A percentile compares a stretch with the other conserved stretches of the same genome.
Evolutionary conservation across 805 yeast genomes (phyloP).

Genomic region (Clavispora carvajalis): DNA sequence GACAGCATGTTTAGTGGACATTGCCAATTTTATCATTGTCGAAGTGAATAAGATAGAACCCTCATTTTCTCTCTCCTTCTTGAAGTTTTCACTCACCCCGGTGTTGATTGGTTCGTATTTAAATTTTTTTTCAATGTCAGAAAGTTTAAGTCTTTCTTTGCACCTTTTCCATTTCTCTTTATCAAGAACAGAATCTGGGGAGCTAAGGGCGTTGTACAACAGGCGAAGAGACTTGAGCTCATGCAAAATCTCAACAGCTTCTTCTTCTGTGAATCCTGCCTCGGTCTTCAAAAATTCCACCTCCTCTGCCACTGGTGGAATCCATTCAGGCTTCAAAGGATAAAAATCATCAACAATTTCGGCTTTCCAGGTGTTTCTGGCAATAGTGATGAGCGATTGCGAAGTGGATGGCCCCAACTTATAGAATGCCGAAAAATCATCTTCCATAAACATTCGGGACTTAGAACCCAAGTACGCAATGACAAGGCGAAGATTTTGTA

Average conservation of each 20-base stretch:
- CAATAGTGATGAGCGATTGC: conserved; percentile 5
- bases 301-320: conserved; percentile 8
- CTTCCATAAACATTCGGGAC: conserved; percentile 3
- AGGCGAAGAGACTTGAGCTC: conserved; percentile 1
- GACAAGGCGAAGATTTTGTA: conserved; percentile 5
- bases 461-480: conserved; percentile 5
- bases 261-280: not conserved
- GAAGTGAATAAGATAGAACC: conserved; percentile 3
- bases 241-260: conserved; percentile 2
- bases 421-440: conserved; percentile 7
- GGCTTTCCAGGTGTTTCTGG: conserved; percentile 6
- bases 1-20: conserved; percentile 13
- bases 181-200: not conserved
- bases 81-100: not conserved
- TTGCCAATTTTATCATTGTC: conserved; percentile 16
- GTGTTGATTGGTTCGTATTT: conserved; percentile 6
- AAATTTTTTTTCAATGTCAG: conserved; percentile 4
- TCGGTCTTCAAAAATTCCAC: conserved; percentile 4
- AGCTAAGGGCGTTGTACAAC: not conserved
- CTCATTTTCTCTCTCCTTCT: conserved; percentile 1
- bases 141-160: not conserved
- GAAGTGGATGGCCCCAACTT: conserved; percentile 4
- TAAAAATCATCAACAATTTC: conserved; percentile 6
- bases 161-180: conserved; percentile 5
- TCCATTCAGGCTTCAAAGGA: conserved; percentile 8